Percentiles rank a stretch among this genome's conserved stretches.
These are phyloP conservation scores for Polygonum aviculare DNA, from an alignment of 148 eudicot species.

Conservation along the genomic window DNA sequence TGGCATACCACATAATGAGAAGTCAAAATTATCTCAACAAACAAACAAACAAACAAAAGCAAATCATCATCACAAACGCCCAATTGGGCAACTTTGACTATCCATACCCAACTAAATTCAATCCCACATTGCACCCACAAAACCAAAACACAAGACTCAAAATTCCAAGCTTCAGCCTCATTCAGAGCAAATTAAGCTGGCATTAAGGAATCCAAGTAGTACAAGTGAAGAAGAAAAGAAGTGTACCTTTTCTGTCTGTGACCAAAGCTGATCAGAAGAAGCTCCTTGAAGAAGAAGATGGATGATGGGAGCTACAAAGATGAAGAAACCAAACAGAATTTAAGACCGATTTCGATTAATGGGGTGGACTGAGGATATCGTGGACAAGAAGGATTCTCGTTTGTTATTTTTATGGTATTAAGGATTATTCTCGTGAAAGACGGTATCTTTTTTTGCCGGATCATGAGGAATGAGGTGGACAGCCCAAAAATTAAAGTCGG, in stretches of 20 bases:
- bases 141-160: neutral
- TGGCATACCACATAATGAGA: neutral
- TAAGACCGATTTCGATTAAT: neutral
- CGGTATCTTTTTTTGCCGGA: neutral
- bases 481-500: neutral
- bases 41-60: neutral
- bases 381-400: neutral
- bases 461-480: constrained; percentile 9
- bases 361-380: neutral
- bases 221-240: neutral
- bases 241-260: neutral
- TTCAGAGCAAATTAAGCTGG: neutral
- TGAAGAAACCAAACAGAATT: neutral
- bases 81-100: neutral
- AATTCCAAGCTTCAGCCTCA: neutral
- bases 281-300: neutral
- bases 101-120: neutral
- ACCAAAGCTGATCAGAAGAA: neutral
- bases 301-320: neutral
- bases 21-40: neutral
- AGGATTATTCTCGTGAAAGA: neutral
- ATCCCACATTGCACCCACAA: too few relatives aligned
- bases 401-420: neutral
- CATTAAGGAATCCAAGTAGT: neutral
- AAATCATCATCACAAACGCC: neutral